These are phyloP conservation scores for Globisporangium spinosum DNA, from an alignment of 352 stramenopile species.

Conservation along the genomic window DNA sequence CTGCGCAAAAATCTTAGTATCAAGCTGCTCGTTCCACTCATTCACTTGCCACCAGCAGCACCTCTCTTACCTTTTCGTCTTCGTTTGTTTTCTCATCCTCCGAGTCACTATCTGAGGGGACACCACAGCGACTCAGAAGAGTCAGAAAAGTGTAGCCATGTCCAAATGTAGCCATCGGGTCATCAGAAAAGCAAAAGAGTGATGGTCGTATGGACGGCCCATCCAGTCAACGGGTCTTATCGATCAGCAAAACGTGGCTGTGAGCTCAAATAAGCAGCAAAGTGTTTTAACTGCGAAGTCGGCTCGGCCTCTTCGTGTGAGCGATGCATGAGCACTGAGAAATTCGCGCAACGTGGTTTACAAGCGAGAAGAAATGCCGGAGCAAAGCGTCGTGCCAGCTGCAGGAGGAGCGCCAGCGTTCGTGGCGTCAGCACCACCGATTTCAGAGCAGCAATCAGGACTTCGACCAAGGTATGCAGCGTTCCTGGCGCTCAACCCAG, in stretches of 20 bases:
- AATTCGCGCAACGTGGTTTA: not conserved
- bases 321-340: not conserved
- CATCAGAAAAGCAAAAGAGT: not conserved
- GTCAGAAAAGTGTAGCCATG: conserved; percentile 7
- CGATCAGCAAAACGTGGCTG: not conserved
- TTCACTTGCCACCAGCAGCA: too few relatives aligned
- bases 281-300: not conserved
- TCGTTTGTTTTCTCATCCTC: conserved; percentile 5
- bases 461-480: not conserved
- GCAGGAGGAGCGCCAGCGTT: not conserved
- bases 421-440: not conserved
- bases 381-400: not conserved
- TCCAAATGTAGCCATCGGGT: conserved; percentile 1
- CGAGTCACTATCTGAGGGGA: not conserved
- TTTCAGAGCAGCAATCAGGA: not conserved
- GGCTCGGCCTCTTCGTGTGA: not conserved
- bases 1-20: too few relatives aligned
- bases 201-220: not conserved
- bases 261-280: not conserved
- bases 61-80: not conserved
- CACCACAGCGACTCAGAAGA: not conserved
- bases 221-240: not conserved
- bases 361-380: not conserved
- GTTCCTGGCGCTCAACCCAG: conserved; percentile 3
- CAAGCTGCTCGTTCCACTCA: too few relatives aligned